Percentiles rank a stretch among this genome's conserved stretches.
These are phyloP conservation scores for Macrocybe gigantea DNA, from an alignment of 768 basidiomycete species.

Conservation along the genomic window DNA sequence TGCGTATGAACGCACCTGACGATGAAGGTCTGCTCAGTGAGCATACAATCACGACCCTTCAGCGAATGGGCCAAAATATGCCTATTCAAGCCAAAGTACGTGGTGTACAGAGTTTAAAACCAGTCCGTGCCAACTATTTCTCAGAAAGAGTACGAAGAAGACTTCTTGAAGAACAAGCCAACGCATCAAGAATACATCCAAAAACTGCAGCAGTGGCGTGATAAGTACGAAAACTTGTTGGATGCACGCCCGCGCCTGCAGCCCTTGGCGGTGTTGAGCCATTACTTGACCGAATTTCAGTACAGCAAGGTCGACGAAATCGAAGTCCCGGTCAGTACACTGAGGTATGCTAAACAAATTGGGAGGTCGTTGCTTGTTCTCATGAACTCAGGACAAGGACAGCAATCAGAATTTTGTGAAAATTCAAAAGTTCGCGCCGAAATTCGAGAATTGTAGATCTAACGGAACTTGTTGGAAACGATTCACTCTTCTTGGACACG, in stretches of 20 bases:
- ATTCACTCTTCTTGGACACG: conserved; percentile 84
- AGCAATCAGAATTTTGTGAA: conserved; percentile 86
- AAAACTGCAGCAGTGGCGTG: conserved; percentile 88
- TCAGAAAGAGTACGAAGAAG: conserved; percentile 86
- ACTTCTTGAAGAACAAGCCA: conserved; percentile 78
- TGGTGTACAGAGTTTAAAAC: neutral
- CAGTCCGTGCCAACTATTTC: conserved; percentile 2
- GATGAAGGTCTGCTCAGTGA: conserved; percentile 62
- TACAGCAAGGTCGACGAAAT: conserved; percentile 97
- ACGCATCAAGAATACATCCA: conserved; percentile 83
- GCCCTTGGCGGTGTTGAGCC: conserved; percentile 79
- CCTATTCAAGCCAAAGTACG: conserved; percentile 42
- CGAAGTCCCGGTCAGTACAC: conserved; percentile 99
- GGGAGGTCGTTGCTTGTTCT: too few species aligned
- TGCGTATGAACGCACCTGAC: conserved; percentile 57
- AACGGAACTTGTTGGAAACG: conserved; percentile 86
- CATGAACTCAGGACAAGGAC: conserved; percentile 74
- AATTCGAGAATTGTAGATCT: conserved; percentile 85
- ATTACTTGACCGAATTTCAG: conserved; percentile 96
- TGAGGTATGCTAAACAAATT: conserved; percentile 47
- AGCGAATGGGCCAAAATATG: conserved; percentile 57
- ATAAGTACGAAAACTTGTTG: conserved; percentile 79
- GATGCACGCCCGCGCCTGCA: conserved; percentile 81
- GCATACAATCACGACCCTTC: conserved; percentile 49
- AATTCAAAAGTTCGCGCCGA: conserved; percentile 86